Evolutionary conservation across 352 stramenopile species (phyloP), one percentile per base, ranked within the genome.

Genomic region (Phytophthora pisi): DNA sequence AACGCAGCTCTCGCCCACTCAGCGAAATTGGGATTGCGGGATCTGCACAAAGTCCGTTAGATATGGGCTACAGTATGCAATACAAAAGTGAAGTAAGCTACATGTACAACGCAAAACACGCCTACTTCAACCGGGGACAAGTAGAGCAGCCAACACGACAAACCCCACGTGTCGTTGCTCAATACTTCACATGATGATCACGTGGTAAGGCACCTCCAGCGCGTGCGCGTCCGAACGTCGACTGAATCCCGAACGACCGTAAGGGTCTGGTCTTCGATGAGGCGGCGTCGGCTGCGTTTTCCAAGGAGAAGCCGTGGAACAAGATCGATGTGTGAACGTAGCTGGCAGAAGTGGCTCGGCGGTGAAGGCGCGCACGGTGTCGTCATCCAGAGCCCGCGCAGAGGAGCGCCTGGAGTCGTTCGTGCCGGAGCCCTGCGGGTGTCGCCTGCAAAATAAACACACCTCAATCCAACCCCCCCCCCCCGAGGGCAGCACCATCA

Each of bases 241-340:
- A 99, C 81, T 99, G 97, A 88, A 99, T 99, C 78, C 77, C 89
- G 5, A 83, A 96, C 57, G 89, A 99, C 68, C 91, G 97, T 51
- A 96, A 88, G 43, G 98, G 98, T 36, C 68, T 99, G 10, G 98
- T 97, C 31, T 95, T 99, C 49, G 99, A 98, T 77, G 98, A 99
- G 81, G 97, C 97, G 36, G 99, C 98, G 18, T 99, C 96, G 26
- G 97, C 98, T 30, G 97, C 96, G 46, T 99, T 99, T 83, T 92
- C 93, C 51, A 99, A 99, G 98, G 89, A 99, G 43, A 99, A 99
- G 70, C 92, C 94, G 30, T 99, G 98, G 97, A 72, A 92, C 57
- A 99, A 99, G 87, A 93, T 99, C 54, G 97, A 99, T 77, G 96
- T 99, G 54, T 98, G 95, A 55, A 99, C 98, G 62, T 99, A 99